A percentile compares a stretch with the other conserved stretches of the same genome.
phyloP scores from a whole-genome alignment of 2,329 filamentous ascomycete species.

The Diaporthe caulivora region DNA sequence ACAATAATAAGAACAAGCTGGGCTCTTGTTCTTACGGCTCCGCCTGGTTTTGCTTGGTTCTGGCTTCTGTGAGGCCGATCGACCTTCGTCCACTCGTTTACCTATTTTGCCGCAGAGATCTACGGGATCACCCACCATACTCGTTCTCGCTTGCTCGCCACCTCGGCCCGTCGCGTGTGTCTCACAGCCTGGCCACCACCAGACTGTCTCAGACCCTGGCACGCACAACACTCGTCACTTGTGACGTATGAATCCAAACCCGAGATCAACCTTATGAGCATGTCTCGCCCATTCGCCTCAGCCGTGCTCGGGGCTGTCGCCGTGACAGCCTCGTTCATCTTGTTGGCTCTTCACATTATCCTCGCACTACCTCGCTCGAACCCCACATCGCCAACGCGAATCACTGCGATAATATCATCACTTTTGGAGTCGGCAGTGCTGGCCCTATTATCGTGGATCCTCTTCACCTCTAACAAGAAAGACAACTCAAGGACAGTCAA shows the following conservation, averaged over 20 bases:
- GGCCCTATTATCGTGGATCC: slow-evolving; percentile 50
- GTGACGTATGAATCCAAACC: slow-evolving; percentile 34
- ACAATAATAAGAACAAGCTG: slow-evolving; percentile 38
- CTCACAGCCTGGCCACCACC: slow-evolving; percentile 28
- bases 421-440: slow-evolving; percentile 54
- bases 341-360: slow-evolving; percentile 55
- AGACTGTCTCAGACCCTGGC: slow-evolving; percentile 33
- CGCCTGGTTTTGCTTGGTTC: slow-evolving; percentile 14
- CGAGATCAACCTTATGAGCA: slow-evolving; percentile 32
- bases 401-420: slow-evolving; percentile 54
- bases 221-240: slow-evolving; percentile 33
- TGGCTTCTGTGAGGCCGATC: slow-evolving; percentile 31
- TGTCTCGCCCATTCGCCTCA: slow-evolving; percentile 46
- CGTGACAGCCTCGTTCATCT: slow-evolving; percentile 53
- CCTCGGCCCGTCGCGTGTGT: slow-evolving; percentile 34
- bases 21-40: slow-evolving; percentile 4
- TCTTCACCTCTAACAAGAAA: slow-evolving; percentile 45
- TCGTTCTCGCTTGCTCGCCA: slow-evolving; percentile 16
- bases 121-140: slow-evolving; percentile 36
- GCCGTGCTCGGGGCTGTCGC: slow-evolving; percentile 53
- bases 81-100: slow-evolving; percentile 41
- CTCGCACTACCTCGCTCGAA: slow-evolving; percentile 51
- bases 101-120: slow-evolving; percentile 34
- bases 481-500: slow-evolving; percentile 43
- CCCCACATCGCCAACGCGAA: slow-evolving; percentile 48